Evolutionary conservation across 306 rosid genomes (phyloP), one percentile per base, ranked within the genome.

Genomic region (Castanea sativa): DNA sequence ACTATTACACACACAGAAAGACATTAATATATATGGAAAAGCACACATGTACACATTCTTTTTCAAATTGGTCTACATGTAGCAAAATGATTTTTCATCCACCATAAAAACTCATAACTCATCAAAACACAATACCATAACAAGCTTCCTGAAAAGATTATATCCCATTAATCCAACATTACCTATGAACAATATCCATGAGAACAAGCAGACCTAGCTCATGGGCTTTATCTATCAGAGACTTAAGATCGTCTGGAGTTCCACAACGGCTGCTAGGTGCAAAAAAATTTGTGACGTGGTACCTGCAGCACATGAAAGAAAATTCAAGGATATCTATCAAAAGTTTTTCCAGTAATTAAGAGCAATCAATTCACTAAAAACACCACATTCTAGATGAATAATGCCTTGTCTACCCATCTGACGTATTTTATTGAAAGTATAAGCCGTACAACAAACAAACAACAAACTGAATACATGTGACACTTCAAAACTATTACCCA

Each of bases 141-240:
- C 15, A 29, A n/a, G 43, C 71, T 41, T 10, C 32, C 13, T 33
- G 29, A 16, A 33, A 55, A 6, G 41, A 43, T 1, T 25, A 67
- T 16, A 53, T 20, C 56, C 43, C 61, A 32, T 18, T 35, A 29
- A 74, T 64, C 55, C 53, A 13, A n/a, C 29, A 43, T 64, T 86
- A 96, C 99, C 99, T 96, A 80, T 96, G 99, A 82, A 96, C 99
- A 61, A 96, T 91, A 89, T 96, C 99, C 99, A 96, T 96, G 88
- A 96, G 93, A 83, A 96, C 99, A 82, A 93, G 92, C 69, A 96
- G 78, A 74, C 94, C 99, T 61, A 96, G 91, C 86, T 93, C 98
- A 75, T 96, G 99, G 81, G 99, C 98, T 87, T 69, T 91, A 80
- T 96, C 99, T 73, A 96, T 88, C 38, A 96, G 86, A 38, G 99